Base-by-base conservation (phyloP, 768 basidiomycete species). In the Russula abietina region DNA sequence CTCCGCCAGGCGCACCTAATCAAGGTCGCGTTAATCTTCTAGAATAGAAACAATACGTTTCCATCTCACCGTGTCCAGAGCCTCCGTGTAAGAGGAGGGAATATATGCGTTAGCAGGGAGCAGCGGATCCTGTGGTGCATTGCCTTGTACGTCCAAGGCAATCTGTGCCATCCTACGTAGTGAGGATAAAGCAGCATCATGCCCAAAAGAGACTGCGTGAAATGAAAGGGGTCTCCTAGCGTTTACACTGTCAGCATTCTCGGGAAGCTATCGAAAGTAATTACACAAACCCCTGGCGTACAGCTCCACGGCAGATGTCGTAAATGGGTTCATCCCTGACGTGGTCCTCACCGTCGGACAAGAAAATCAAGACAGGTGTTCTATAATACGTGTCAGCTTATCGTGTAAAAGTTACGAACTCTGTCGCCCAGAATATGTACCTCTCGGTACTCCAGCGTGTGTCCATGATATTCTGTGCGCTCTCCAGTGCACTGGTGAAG, bases 141-240 rank as follows among this genome's bases (percentile, higher is more conserved):
- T 73, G 45, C 72, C 78, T 64, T 84, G 80, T 2, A 78, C 75
- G 49, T 82, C 78, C 5, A 65, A 66, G 0, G 84, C 83, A 28
- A 84, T 76, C 6, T 79, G 71, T 1, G 78, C 75, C 85, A 86
- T 86, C 22, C 77, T 73, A 36, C 76, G 75, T 22, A 86, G 70
- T 12, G 67, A 62, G 5, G 57, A 49, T 50, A 68, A 69, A 65
- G 70, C 7, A 52, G 70, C 46, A n/a, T 73, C 68, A 0, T 74
- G 73, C 7, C 84, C 84, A 46, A 86, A 86, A 0, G 82, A 78
- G 22, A 86, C 81, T 0, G 83, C 70, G 50, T 86, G 85, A 69
- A 86, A 81, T 0, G 84, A 83, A 5, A 83, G 72, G 0, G 83
- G 71, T 73, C 81, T 81, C n/a, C 84, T 85, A 51, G 4, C 14